Conservation (phyloP, 176 grass and related monocot genomes). For the Eleusine coracana region DNA sequence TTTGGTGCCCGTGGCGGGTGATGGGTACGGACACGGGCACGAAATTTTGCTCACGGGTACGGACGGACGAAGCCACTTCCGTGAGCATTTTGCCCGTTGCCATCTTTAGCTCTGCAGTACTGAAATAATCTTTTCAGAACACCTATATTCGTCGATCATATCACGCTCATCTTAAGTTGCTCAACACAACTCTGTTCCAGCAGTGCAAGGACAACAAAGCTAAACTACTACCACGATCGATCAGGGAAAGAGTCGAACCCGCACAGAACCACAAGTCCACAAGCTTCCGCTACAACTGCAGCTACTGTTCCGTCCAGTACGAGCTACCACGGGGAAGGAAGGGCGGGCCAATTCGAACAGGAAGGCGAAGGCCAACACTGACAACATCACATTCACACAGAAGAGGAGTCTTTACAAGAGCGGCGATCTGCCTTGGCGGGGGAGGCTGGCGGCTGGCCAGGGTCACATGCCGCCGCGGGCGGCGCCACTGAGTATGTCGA, state of each 20-base stretch:
- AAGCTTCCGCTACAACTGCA: not conserved
- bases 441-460: no score
- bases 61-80: no score
- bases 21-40: no score
- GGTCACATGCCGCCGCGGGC: not conserved
- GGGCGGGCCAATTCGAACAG: not conserved
- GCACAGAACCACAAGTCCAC: no score
- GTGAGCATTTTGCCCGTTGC: no score
- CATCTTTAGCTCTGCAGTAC: no score
- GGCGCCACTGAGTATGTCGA: conserved; percentile 67
- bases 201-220: not conserved
- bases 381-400: not conserved
- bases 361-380: not conserved
- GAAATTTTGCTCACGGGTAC: no score
- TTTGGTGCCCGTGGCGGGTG: no score
- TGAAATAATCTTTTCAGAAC: not conserved
- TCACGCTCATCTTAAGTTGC: not conserved
- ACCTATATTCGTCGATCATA: not conserved
- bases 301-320: not conserved
- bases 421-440: not conserved
- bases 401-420: not conserved
- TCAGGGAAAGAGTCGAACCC: no score
- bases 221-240: no score
- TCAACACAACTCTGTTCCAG: not conserved
- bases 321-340: not conserved